Evolutionary conservation across 177 flowering plant genomes (phyloP), one percentile per base, ranked within the genome.

Genomic region (Tripterygium wilfordii): DNA sequence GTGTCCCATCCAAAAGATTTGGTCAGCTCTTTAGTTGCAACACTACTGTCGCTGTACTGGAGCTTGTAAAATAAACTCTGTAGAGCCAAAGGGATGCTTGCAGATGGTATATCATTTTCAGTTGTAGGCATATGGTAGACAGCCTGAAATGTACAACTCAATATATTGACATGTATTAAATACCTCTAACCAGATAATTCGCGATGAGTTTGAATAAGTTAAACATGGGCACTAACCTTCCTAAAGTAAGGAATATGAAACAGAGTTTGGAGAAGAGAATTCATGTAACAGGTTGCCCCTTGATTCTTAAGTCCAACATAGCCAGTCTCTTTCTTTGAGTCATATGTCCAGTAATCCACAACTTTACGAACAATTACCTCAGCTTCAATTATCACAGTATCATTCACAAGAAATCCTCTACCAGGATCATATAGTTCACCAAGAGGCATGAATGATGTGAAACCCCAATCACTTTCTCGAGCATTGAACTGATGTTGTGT

Each of bases 1-100:
- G 77, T 68, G 45, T 74, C 79, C 79, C 79, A 77, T 35, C 82
- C 82, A 69, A 77, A 77, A 24, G 82, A 74, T 27, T 77, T 77
- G 37, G 82, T 74, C 61, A 77, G 56, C 58, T 74, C 79, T 53
- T 74, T 74, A n/a, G 75, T 68, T 45, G 68, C 65, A 22, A 69
- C 75, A 49, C 71, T 64, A 42, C 31, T 50, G 32, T 66, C 69
- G 51, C 64, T 64, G 41, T 71, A 68, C 48, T 75, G 80, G 25
- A 75, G 74, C 60, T n/a, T n/a, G n/a, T n/a, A n/a, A n/a, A n/a
- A n/a, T n/a, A n/a, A n/a, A n/a, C n/a, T n/a, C n/a, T n/a, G 76
- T 45, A 75, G 35, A 48, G 80, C 80, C 58, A 76, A 32, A 39
- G 80, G 78, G 29, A 69, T 75, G 56, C 80, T 75, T 35, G 58